These are phyloP conservation scores for Cokeromyces recurvatus DNA, from an alignment of 371 early-diverging fungal species.

Conservation along the genomic window DNA sequence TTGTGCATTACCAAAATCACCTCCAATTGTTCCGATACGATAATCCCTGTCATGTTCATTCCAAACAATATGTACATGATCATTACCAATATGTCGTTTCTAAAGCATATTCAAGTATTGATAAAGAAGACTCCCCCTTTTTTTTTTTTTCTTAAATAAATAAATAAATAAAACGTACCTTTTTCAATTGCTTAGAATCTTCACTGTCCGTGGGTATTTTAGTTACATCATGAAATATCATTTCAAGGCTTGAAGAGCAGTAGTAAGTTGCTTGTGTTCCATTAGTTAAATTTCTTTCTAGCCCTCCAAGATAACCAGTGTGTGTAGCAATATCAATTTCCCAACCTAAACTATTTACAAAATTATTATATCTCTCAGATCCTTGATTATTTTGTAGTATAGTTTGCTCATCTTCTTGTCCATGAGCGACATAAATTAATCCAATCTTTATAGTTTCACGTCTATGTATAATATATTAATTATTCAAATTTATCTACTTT, in stretches of 20 bases:
- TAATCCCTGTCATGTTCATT: conserved; percentile 88
- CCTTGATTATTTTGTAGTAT: conserved; percentile 77
- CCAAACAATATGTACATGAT: conserved; percentile 97
- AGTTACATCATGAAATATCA: conserved; percentile 90
- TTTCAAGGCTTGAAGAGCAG: conserved; percentile 75
- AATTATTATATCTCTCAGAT: conserved; percentile 69
- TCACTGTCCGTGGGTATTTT: conserved; percentile 81
- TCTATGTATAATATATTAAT: no score
- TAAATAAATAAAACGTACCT: conserved; percentile 57
- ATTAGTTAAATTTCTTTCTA: conserved; percentile 77
- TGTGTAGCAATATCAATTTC: conserved; percentile 81
- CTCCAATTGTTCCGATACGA: conserved; percentile 83
- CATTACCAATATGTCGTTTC: conserved; percentile 98
- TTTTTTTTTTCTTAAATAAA: conserved; percentile 1
- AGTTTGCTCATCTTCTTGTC: conserved; percentile 81
- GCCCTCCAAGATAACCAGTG: conserved; percentile 83
- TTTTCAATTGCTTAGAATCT: conserved; percentile 83
- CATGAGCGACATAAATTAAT: conserved; percentile 85
- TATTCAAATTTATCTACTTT: background rate
- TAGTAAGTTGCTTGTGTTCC: conserved; percentile 80
- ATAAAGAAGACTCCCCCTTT: background rate
- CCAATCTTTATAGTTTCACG: conserved; percentile 90
- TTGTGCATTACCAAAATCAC: conserved; percentile 95
- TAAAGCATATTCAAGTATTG: no score
- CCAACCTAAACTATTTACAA: conserved; percentile 84